A percentile compares a stretch with the other conserved stretches of the same genome.
These are phyloP conservation scores for Penicillium cosmopolitanum DNA, from an alignment of 495 filamentous ascomycete species.

Conservation along the genomic window DNA sequence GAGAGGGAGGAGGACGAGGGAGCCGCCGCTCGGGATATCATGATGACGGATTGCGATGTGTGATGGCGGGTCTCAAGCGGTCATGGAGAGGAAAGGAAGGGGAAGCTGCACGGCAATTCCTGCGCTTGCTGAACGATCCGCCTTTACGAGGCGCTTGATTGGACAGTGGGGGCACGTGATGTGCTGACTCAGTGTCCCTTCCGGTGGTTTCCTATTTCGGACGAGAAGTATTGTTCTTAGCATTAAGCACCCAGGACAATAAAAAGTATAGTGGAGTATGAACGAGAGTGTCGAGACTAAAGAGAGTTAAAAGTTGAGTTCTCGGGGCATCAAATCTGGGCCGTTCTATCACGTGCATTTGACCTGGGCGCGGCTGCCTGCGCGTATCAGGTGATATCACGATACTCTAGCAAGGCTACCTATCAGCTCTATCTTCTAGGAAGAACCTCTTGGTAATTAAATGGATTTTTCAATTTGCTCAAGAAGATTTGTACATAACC, in stretches of 20 bases:
- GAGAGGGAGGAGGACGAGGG: constrained; percentile 53
- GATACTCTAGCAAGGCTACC: no score
- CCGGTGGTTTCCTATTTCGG: constrained; percentile 18
- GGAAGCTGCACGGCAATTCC: constrained; percentile 45
- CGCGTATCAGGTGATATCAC: no score
- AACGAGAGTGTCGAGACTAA: no score
- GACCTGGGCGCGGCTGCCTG: no score
- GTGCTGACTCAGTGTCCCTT: constrained; percentile 34
- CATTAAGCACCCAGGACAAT: background rate
- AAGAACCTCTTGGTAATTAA: no score
- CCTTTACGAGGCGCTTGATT: constrained; percentile 47
- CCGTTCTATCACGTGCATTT: no score
- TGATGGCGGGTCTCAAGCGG: constrained; percentile 29
- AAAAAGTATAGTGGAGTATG: no score
- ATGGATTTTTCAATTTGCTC: no score
- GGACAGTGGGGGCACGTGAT: constrained; percentile 29
- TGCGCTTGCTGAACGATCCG: constrained; percentile 54
- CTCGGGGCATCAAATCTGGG: no score
- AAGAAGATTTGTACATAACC: no score
- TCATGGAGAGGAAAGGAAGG: constrained; percentile 34
- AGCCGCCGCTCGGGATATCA: constrained; percentile 57
- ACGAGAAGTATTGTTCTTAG: background rate
- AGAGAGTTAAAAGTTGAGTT: no score
- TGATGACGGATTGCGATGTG: constrained; percentile 45
- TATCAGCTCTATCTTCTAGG: no score